Conservation (phyloP, 164 flowering plant genomes). For the Euptelea pleiosperma region DNA sequence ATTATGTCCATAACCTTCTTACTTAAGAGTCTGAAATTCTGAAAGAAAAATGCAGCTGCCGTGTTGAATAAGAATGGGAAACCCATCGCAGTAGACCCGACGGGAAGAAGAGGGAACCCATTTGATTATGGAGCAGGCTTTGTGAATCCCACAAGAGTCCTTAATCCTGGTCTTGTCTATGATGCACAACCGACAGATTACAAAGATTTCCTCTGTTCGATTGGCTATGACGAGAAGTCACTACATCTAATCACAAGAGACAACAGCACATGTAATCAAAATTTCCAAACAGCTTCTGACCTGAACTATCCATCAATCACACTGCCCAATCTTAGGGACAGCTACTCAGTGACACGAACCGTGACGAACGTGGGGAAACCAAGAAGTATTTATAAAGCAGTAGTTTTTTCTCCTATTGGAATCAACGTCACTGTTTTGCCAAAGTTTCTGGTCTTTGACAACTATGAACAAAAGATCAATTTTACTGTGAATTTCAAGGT, state of each 20-base stretch:
- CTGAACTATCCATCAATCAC: constrained; percentile 77
- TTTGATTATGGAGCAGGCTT: constrained; percentile 85
- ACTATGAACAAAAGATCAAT: constrained; percentile 48
- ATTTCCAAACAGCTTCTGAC: constrained; percentile 30
- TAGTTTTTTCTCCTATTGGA: constrained; percentile 49
- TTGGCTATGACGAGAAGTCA: constrained; percentile 46
- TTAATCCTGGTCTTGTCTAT: constrained; percentile 74
- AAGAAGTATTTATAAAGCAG: constrained; percentile 43
- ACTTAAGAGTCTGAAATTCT: constrained; percentile 16
- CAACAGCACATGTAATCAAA: constrained; percentile 44
- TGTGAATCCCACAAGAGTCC: constrained; percentile 48
- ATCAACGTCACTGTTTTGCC: constrained; percentile 58
- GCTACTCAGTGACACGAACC: constrained; percentile 45
- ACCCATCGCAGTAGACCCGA: constrained; percentile 55
- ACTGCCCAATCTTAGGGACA: constrained; percentile 46
- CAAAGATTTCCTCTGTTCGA: constrained; percentile 66
- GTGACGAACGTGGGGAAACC: constrained; percentile 66
- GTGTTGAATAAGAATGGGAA: constrained; percentile 42
- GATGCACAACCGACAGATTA: constrained; percentile 51
- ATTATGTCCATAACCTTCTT: background rate
- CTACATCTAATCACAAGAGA: constrained; percentile 49
- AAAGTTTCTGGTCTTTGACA: constrained; percentile 33
- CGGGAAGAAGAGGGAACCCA: constrained; percentile 53
- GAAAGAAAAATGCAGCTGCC: constrained; percentile 46
- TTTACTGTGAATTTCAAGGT: constrained; percentile 59